Percentiles rank a stretch among this genome's conserved stretches.
These are phyloP conservation scores for Hypomontagnella monticulosa DNA, from an alignment of 495 filamentous ascomycete genomes.

Conservation along the genomic window DNA sequence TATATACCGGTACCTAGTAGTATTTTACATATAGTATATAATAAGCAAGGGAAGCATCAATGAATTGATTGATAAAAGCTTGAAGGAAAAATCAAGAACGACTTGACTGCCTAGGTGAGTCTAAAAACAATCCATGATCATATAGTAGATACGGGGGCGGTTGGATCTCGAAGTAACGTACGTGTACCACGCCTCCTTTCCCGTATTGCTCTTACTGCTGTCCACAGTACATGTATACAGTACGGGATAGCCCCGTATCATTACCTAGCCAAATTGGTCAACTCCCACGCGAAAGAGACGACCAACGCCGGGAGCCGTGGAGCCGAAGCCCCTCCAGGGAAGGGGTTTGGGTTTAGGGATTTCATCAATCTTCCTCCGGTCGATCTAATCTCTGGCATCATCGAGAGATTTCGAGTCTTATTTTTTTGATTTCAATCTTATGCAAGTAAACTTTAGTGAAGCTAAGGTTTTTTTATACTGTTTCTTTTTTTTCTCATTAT, in stretches of 20 bases:
- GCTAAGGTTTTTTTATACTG: not conserved
- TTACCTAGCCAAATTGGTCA: slow-evolving; percentile 41
- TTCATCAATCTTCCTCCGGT: slow-evolving; percentile 30
- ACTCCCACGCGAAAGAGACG: slow-evolving; percentile 43
- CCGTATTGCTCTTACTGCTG: slow-evolving; percentile 33
- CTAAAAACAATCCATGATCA: too few species aligned
- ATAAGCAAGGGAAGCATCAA: too few species aligned
- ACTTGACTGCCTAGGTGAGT: too few species aligned
- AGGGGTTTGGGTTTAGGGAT: slow-evolving; percentile 32
- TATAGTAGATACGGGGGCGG: slow-evolving; percentile 28
- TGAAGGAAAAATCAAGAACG: too few species aligned
- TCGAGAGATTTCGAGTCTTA: not conserved
- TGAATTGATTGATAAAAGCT: too few species aligned
- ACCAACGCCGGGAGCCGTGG: slow-evolving; percentile 43
- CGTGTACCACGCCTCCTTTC: slow-evolving; percentile 31
- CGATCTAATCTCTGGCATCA: slow-evolving; percentile 12
- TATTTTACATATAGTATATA: too few species aligned
- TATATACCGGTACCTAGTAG: too few species aligned
- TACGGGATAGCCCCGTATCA: slow-evolving; percentile 41
- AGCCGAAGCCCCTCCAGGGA: slow-evolving; percentile 34
- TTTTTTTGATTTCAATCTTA: not conserved
- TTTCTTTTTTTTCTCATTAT: not conserved
- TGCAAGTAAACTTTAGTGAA: not conserved
- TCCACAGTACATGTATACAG: slow-evolving; percentile 41
- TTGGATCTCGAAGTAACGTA: slow-evolving; percentile 35